A percentile compares a stretch with the other conserved stretches of the same genome.
phyloP scores from a whole-genome alignment of 2,329 filamentous ascomycete genomes.

The Fusarium heterosporum region DNA sequence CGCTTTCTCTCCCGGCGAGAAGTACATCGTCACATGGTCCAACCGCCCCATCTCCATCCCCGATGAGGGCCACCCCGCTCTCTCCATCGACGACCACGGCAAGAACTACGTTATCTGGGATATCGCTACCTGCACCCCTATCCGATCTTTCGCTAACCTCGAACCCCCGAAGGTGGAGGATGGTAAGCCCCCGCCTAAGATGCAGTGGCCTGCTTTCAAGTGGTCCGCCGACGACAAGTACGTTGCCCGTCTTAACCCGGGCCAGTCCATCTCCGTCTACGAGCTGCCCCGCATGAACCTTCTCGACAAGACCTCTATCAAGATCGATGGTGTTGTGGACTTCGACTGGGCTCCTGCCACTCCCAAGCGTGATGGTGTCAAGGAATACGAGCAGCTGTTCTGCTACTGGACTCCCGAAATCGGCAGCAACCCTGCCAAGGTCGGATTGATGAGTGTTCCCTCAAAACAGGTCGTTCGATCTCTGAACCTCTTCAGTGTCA shows the following conservation, averaged over 20 bases:
- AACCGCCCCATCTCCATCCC: constrained; percentile 92
- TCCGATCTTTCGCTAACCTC: constrained; percentile 93
- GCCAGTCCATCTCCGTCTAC: constrained; percentile 90
- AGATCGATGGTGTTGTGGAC: constrained; percentile 96
- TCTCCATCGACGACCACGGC: constrained; percentile 92
- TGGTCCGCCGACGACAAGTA: constrained; percentile 99
- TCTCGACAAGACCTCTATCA: constrained; percentile 90
- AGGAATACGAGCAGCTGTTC: constrained; percentile 93
- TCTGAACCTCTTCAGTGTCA: constrained; percentile 97
- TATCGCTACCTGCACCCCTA: constrained; percentile 85
- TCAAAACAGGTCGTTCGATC: constrained; percentile 95
- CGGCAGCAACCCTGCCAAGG: constrained; percentile 96
- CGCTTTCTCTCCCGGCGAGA: constrained; percentile 93
- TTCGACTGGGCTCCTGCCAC: constrained; percentile 97
- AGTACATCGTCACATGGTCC: constrained; percentile 96
- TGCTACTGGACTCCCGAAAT: constrained; percentile 99
- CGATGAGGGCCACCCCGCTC: constrained; percentile 84
- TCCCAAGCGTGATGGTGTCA: constrained; percentile 84
- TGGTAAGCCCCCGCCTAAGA: constrained; percentile 80
- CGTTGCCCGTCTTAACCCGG: constrained; percentile 89
- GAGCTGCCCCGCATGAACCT: constrained; percentile 90
- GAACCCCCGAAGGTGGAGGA: constrained; percentile 74
- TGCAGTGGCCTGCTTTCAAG: constrained; percentile 99
- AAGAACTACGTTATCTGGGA: constrained; percentile 99
- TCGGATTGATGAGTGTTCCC: constrained; percentile 94